phyloP scores from a whole-genome alignment of 345 rosid species.

The Bretschneidera sinensis region DNA sequence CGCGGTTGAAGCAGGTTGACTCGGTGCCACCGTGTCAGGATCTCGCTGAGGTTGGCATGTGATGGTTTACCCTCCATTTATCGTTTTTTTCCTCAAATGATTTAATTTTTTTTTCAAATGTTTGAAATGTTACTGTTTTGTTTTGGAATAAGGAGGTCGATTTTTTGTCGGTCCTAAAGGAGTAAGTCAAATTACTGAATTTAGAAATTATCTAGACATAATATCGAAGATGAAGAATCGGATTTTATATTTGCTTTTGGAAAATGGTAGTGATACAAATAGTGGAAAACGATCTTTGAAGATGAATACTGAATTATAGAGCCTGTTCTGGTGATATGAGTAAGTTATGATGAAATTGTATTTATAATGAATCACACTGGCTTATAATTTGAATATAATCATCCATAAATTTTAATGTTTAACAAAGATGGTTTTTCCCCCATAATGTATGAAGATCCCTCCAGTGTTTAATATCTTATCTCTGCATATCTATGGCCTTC shows the following conservation, averaged over 20 bases:
- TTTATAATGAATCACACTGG: too few species aligned
- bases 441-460: too few species aligned
- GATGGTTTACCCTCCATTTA: slow-evolving; percentile 9
- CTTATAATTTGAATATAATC: too few species aligned
- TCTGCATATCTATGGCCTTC: too few species aligned
- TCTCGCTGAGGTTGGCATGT: slow-evolving; percentile 39
- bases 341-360: too few species aligned
- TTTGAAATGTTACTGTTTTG: too few species aligned
- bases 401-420: too few species aligned
- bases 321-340: neutral
- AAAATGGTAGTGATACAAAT: neutral
- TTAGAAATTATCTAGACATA: neutral
- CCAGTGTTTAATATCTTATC: too few species aligned
- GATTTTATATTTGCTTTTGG: too few species aligned
- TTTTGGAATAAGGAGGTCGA: neutral
- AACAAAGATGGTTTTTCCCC: too few species aligned
- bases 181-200: neutral
- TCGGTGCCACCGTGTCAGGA: slow-evolving; percentile 30
- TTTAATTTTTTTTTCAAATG: neutral
- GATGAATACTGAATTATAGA: neutral
- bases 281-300: neutral
- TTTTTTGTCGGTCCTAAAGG: neutral
- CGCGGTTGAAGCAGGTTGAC: slow-evolving; percentile 31
- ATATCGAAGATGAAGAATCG: too few species aligned
- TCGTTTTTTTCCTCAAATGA: neutral